Base-by-base conservation (phyloP, 345 rosid genomes). In the Rhodomyrtus tomentosa region DNA sequence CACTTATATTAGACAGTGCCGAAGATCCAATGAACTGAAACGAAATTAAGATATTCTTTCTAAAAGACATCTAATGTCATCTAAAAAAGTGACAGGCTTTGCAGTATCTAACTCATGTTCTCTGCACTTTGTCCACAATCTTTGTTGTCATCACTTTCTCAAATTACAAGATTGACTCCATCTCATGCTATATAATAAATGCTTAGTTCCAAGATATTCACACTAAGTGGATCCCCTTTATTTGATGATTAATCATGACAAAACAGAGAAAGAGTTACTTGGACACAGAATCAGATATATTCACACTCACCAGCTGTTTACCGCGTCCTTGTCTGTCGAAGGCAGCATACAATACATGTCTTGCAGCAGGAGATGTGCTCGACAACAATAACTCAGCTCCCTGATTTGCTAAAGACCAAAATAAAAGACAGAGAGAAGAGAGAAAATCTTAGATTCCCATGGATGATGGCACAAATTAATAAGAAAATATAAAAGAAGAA, bases 261-360 rank as follows among this genome's bases (percentile, higher is more conserved):
- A 32, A 32, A 68, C 76, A 68, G 25, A 36, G 76, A 62, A 62
- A 62, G 25, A 68, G 76, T 68, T 32, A 36, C 25, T 16, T 4
- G 45, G 76, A 68, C 55, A 81, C 15, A 50, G 55, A 40, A 68
- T 68, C 45, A 68, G 18, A 45, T 21, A 80, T 40, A 18, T 16
- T n/a, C n/a, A n/a, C n/a, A 88, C 96, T 91, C 82, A 96, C 99
- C 98, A 96, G 90, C 88, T 95, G 99, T 87, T 86, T 93, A 24
- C 99, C 93, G 40, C 62, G 92, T 73, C 89, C 93, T 53, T 94
- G 96, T 87, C 90, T 90, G 87, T 95, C 92, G 87, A 96, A 96
- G n/a, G 98, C 98, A 80, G 90, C 90, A 87, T 86, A 85, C 83
- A 92, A 87, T 73, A 96, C 90, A 86, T 92, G 93, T 90, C 98